Conservation (phyloP, 163 green algal genomes). For the Botryococcus braunii region DNA sequence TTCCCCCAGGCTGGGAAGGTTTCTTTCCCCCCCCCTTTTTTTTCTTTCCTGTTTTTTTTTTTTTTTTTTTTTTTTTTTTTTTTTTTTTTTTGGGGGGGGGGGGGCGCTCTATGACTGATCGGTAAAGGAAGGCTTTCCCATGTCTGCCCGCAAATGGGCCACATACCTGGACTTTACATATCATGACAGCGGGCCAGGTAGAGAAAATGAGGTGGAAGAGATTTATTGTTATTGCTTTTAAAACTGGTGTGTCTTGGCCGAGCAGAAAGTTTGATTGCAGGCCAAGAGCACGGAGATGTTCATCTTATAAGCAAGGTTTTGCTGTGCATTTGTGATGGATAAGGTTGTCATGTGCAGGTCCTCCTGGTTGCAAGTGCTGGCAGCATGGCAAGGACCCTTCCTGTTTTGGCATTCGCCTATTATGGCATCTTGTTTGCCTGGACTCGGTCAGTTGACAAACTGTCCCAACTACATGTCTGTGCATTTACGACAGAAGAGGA, state of each 20-base stretch:
- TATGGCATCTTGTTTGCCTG: conserved; percentile 50
- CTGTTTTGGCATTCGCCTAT: conserved; percentile 49
- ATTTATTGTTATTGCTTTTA: no score
- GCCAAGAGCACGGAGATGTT: neutral
- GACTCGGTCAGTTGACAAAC: conserved; percentile 24
- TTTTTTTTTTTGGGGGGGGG: no score
- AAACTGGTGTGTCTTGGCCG: neutral
- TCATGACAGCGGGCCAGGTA: no score
- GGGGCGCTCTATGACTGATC: no score
- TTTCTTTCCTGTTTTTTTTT: no score
- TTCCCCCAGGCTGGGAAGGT: no score
- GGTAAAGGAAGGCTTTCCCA: no score
- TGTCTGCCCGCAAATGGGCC: no score
- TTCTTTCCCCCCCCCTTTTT: no score
- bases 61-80: no score
- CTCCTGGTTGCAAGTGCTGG: conserved; percentile 52
- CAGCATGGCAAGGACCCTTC: conserved; percentile 44
- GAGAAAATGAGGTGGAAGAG: no score
- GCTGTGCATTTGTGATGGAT: neutral
- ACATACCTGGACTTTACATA: no score
- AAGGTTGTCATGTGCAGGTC: conserved; percentile 44
- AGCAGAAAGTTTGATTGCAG: neutral
- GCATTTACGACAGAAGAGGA: conserved; percentile 4
- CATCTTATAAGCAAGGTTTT: neutral
- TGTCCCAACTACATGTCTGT: conserved; percentile 16